Base-by-base conservation (phyloP, 2,329 filamentous ascomycete species). In the Fusarium buharicum region DNA sequence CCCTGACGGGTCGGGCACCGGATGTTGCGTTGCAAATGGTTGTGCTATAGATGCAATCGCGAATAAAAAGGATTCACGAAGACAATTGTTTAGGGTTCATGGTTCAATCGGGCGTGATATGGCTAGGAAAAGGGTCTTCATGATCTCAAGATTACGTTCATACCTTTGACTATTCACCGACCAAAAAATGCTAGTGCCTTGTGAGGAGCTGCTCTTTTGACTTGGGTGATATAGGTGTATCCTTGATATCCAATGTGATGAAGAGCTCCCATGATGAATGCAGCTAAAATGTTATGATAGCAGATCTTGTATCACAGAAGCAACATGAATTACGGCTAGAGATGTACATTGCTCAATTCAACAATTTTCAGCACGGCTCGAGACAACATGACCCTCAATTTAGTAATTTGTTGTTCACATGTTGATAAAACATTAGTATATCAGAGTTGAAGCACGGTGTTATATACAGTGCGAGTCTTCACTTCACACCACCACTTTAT, bases 11-110 rank as follows among this genome's bases (percentile, higher is more conserved):
- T 76, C 72, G 74, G 76, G 74, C 73, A 77, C 72, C 71, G 76
- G 76, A 77, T 75, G 74, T 72, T 74, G 71, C 70, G 73, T 75
- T 76, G 71, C 72, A 75, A 75, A 75, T 73, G 76, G 74, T 76
- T 78, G 76, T 78, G 74, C 73, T 75, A 77, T 78, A 78, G 75
- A 77, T 75, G 75, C 77, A 79, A 76, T 77, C 74, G 71, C 73
- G 70, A 78, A 78, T 74, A 74, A 73, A 74, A 77, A 74, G 73
- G 71, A 74, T 76, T 77, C 72, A 77, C 73, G 77, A 77, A 72
- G 72, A 73, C 71, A 76, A 71, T 62, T 62, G 66, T 62, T 62
- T 67, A 61, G 68, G 69, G 66, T 70, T 69, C 66, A 66, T 56
- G 68, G 66, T 68, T 70, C 64, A 62, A 55, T 64, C 59, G 55